These are phyloP conservation scores for Populus pruinosa DNA, from an alignment of 345 rosid genomes.

Conservation along the genomic window DNA sequence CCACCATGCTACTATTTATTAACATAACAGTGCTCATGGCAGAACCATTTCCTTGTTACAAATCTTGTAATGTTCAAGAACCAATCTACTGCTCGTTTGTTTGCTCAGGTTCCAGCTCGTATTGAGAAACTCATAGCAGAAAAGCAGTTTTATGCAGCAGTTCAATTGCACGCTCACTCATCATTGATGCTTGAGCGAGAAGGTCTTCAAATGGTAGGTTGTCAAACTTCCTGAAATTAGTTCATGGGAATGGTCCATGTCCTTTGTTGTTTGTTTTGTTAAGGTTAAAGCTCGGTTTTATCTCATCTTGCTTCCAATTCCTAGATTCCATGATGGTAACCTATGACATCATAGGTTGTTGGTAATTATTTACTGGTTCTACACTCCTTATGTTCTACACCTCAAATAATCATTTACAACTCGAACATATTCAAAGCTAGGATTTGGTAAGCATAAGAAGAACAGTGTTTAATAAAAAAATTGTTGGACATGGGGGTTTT, in stretches of 20 bases:
- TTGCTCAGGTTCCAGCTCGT: slow-evolving; percentile 73
- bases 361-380: background rate
- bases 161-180: slow-evolving; percentile 79
- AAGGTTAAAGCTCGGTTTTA: background rate
- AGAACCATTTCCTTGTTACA: slow-evolving; percentile 1
- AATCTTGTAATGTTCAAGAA: background rate
- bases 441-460: too few relatives aligned
- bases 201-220: slow-evolving; percentile 87
- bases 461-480: too few relatives aligned
- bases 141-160: slow-evolving; percentile 87
- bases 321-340: background rate
- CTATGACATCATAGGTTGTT: background rate
- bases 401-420: too few relatives aligned
- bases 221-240: slow-evolving; percentile 1
- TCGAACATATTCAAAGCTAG: too few relatives aligned
- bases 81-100: background rate
- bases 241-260: background rate
- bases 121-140: slow-evolving; percentile 88
- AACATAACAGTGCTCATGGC: background rate
- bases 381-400: background rate
- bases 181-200: slow-evolving; percentile 93
- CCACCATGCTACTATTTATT: background rate
- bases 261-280: background rate
- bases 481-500: background rate
- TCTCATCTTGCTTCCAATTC: slow-evolving; percentile 1